These are phyloP conservation scores for Phytophthora foliorum DNA, from an alignment of 352 stramenopile species.

Conservation along the genomic window DNA sequence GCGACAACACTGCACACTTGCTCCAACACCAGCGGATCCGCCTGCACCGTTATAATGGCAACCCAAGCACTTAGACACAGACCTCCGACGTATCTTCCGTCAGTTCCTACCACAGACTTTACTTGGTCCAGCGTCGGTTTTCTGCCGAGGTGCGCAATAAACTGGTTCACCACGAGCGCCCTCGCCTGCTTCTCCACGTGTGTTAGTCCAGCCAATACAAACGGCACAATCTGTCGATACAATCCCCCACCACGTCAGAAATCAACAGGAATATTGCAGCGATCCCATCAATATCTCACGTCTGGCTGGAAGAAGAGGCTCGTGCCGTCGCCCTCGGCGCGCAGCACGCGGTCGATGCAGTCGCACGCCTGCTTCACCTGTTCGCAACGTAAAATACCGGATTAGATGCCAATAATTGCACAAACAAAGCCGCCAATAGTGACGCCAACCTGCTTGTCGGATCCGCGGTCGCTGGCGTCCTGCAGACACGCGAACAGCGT, in stretches of 20 bases:
- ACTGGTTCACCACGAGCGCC: slow-evolving; percentile 76
- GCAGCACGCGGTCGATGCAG: slow-evolving; percentile 83
- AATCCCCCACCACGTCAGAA: neutral
- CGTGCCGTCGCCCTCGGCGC: slow-evolving; percentile 54
- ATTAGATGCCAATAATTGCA: neutral
- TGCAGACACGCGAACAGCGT: slow-evolving; percentile 82
- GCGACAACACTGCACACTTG: slow-evolving; percentile 65
- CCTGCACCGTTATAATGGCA: slow-evolving; percentile 44
- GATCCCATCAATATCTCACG: slow-evolving; percentile 31
- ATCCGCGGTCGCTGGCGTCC: slow-evolving; percentile 72
- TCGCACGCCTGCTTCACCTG: slow-evolving; percentile 79
- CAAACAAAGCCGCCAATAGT: neutral
- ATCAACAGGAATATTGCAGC: slow-evolving; percentile 12
- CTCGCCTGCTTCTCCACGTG: slow-evolving; percentile 71
- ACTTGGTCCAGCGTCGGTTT: slow-evolving; percentile 63
- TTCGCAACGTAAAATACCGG: neutral
- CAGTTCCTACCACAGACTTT: slow-evolving; percentile 52
- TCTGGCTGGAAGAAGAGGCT: slow-evolving; percentile 82
- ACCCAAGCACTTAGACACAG: neutral
- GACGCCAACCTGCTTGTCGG: slow-evolving; percentile 65
- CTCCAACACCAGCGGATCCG: slow-evolving; percentile 57
- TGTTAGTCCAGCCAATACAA: slow-evolving; percentile 71
- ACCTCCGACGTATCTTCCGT: neutral
- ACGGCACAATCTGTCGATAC: slow-evolving; percentile 67
- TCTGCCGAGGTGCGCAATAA: slow-evolving; percentile 69